phyloP scores from a whole-genome alignment of 2,329 filamentous ascomycete genomes.

The Zymoseptoria ardabiliae region DNA sequence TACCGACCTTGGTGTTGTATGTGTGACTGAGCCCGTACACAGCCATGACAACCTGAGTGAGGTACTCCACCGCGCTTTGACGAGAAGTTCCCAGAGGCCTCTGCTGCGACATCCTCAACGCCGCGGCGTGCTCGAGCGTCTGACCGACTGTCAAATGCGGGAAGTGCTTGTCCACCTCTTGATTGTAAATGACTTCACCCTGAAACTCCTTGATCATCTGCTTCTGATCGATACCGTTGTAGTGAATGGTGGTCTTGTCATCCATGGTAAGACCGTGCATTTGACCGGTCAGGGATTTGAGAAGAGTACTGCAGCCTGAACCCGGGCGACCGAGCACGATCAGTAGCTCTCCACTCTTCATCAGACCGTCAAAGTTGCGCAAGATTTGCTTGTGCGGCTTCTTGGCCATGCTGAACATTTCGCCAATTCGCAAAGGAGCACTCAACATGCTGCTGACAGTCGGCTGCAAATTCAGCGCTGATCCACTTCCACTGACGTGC shows the following conservation, averaged over 20 bases:
- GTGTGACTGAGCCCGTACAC: constrained; percentile 51
- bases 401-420: constrained; percentile 45
- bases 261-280: constrained; percentile 51
- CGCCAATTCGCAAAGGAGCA: constrained; percentile 50
- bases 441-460: constrained; percentile 55
- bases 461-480: constrained; percentile 60
- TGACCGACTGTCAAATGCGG: constrained; percentile 51
- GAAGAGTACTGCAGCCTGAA: constrained; percentile 56
- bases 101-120: constrained; percentile 43
- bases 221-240: constrained; percentile 47
- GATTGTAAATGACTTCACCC: constrained; percentile 41
- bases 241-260: constrained; percentile 48
- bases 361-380: constrained; percentile 45
- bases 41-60: constrained; percentile 46
- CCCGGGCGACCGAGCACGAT: constrained; percentile 44
- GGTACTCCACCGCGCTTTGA: constrained; percentile 39
- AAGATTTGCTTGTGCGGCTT: constrained; percentile 50
- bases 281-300: constrained; percentile 57
- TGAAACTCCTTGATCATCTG: constrained; percentile 42
- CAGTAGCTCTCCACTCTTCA: constrained; percentile 45
- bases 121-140: constrained; percentile 50
- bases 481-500: constrained; percentile 59
- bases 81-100: constrained; percentile 32
- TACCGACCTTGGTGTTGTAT: constrained; percentile 47
- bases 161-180: constrained; percentile 47